A percentile compares a stretch with the other conserved stretches of the same genome.
Evolutionary conservation across 2,329 filamentous ascomycete species (phyloP).

Genomic region (Fusarium praegraminearum): DNA sequence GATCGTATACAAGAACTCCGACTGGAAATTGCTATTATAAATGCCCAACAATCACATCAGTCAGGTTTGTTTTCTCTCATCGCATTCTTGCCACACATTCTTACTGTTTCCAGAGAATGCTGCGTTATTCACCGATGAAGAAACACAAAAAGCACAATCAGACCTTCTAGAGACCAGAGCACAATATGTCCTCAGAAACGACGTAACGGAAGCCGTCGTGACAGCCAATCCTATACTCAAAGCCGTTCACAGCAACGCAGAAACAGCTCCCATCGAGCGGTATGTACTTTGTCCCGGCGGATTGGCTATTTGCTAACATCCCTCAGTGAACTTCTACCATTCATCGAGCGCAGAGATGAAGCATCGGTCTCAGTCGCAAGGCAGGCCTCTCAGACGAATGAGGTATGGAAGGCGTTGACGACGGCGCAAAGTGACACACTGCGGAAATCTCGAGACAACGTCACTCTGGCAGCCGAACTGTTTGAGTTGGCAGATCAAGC

Average conservation of each 20-base stretch:
- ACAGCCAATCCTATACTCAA: conserved; percentile 81
- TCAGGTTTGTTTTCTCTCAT: conserved; percentile 49
- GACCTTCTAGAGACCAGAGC: conserved; percentile 78
- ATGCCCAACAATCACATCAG: conserved; percentile 57
- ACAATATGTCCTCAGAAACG: conserved; percentile 75
- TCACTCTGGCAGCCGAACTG: conserved; percentile 70
- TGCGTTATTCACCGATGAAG: conserved; percentile 59
- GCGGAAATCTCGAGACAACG: conserved; percentile 69
- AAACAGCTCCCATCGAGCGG: conserved; percentile 76
- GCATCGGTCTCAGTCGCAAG: conserved; percentile 73
- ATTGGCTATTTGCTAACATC: conserved; percentile 18
- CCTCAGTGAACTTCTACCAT: conserved; percentile 72
- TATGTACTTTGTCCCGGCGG: conserved; percentile 52
- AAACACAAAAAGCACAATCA: conserved; percentile 69
- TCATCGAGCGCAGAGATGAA: conserved; percentile 75
- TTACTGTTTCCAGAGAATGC: conserved; percentile 35
- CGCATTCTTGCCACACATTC: neutral
- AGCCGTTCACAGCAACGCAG: conserved; percentile 76
- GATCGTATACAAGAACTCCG: conserved; percentile 78
- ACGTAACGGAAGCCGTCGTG: conserved; percentile 75
- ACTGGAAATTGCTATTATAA: conserved; percentile 77
- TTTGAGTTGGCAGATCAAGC: conserved; percentile 71
- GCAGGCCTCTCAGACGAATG: conserved; percentile 65
- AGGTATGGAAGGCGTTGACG: conserved; percentile 65
- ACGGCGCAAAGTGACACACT: conserved; percentile 69